Evolutionary conservation across 768 basidiomycete genomes (phyloP).

Genomic region (Leccinum arenicola): DNA sequence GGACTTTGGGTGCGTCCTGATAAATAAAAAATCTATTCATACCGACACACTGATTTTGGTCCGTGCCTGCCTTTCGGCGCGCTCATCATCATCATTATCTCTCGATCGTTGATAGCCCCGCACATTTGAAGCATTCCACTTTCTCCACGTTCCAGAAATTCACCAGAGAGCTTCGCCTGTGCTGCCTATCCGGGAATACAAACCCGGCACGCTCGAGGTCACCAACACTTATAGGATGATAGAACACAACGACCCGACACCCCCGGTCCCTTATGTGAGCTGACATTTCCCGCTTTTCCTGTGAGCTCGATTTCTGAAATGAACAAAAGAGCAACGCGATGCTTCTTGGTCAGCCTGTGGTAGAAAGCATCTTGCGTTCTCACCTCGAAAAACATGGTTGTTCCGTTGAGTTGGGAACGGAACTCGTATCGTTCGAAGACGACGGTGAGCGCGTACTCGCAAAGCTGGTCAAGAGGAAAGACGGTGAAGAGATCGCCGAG

Average conservation of each 20-base stretch:
- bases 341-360: conserved; percentile 23
- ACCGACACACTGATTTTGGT: not conserved
- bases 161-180: conserved; percentile 28
- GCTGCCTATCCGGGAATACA: conserved; percentile 34
- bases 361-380: conserved; percentile 28
- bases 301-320: not conserved
- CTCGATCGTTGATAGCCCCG: conserved; percentile 23
- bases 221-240: conserved; percentile 5
- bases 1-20: conserved; percentile 36
- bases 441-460: conserved; percentile 35
- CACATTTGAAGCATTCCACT: conserved; percentile 42
- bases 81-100: not conserved
- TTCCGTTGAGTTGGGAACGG: conserved; percentile 43
- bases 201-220: conserved; percentile 22
- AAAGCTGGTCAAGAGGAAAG: conserved; percentile 28
- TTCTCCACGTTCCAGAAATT: conserved; percentile 39
- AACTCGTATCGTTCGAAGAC: conserved; percentile 44
- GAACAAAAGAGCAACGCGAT: conserved; percentile 9
- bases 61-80: too few species aligned
- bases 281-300: not conserved
- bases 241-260: conserved; percentile 18
- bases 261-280: conserved; percentile 28
- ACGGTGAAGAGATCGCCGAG: conserved; percentile 28
- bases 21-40: not conserved
- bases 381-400: conserved; percentile 24